A percentile compares a stretch with the other conserved stretches of the same genome.
These are phyloP conservation scores for Fusarium sp. DNA, from an alignment of 2,329 filamentous ascomycete species.

Conservation along the genomic window DNA sequence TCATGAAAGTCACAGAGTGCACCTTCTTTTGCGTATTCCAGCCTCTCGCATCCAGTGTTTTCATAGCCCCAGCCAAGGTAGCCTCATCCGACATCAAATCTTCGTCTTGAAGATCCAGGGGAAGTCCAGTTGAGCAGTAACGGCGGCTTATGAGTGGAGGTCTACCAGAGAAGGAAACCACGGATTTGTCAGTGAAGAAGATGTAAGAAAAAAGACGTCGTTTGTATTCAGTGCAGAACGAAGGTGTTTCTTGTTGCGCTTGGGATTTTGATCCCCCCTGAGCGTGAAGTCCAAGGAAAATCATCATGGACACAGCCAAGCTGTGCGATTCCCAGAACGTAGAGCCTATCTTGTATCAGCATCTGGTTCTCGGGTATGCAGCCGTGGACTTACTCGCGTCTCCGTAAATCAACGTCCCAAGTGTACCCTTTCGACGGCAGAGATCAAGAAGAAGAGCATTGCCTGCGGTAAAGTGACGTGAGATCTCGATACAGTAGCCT, in stretches of 20 bases:
- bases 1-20: constrained; percentile 55
- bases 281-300: constrained; percentile 49
- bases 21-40: constrained; percentile 60
- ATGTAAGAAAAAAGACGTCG: constrained; percentile 48
- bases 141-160: constrained; percentile 61
- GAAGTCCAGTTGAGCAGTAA: constrained; percentile 61
- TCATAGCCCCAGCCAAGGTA: constrained; percentile 16
- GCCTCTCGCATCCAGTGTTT: constrained; percentile 56
- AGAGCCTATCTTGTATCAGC: constrained; percentile 40
- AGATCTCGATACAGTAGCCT: constrained; percentile 47
- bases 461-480: constrained; percentile 40
- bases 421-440: constrained; percentile 44
- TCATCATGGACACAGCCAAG: constrained; percentile 48
- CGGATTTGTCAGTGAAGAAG: constrained; percentile 58
- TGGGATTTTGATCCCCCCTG: constrained; percentile 21
- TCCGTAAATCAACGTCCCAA: constrained; percentile 51
- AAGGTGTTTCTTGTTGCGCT: constrained; percentile 26
- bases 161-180: constrained; percentile 61
- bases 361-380: background rate
- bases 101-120: constrained; percentile 62
- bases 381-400: constrained; percentile 50
- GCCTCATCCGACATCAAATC: constrained; percentile 56
- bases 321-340: constrained; percentile 51
- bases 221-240: constrained; percentile 48
- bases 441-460: constrained; percentile 53